Base-by-base conservation (phyloP, 805 yeast genomes). In the Sugiyamaella mastotermitis region DNA sequence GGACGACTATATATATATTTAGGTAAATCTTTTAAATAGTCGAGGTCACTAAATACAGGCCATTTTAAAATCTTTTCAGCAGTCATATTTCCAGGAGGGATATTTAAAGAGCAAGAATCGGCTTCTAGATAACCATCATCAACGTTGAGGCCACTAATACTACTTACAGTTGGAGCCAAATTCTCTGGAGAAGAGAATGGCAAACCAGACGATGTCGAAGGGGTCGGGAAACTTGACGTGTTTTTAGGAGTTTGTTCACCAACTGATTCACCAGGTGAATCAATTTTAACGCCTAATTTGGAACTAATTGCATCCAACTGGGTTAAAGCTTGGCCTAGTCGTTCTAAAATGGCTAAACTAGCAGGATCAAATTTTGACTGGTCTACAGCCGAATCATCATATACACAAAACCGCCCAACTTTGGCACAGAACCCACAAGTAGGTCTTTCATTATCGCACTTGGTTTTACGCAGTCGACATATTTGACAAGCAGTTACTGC, bases 401-500 rank as follows among this genome's bases (percentile, higher is more conserved):
- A 43, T 2, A 82, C 74, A 57, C 92, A 83, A 6, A 78, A 79
- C 4, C 62, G 76, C 5, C 73, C 71, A 5, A 78, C 78, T 52
- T 71, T 70, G 18, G 54, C 63, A 52, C 82, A 76, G 35, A 65
- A 66, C 19, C 67, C 53, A 50, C 82, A 76, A 45, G 64, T 64
- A 7, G 82, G 82, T 46, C 74, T 71, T 37, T 65, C 68, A 42
- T 70, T 76, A 41, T 76, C 76, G 49, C 82, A 76, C 48, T 68
- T 70, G 43, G 74, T 64, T 52, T 76, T 76, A 51, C 73, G 74
- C 40, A 55, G 55, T 17, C 88, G 67, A 50, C 92, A 82, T 41
- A 87, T 58, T 51, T 79, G 82, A 53, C 92, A 82, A 1, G 87
- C 86, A 0, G 82, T 71, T n/a, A 79, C 76, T 1, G 84, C 69